These are phyloP conservation scores for Phaeosphaeria sp. DNA, from an alignment of 2,329 filamentous ascomycete species.

Conservation along the genomic window DNA sequence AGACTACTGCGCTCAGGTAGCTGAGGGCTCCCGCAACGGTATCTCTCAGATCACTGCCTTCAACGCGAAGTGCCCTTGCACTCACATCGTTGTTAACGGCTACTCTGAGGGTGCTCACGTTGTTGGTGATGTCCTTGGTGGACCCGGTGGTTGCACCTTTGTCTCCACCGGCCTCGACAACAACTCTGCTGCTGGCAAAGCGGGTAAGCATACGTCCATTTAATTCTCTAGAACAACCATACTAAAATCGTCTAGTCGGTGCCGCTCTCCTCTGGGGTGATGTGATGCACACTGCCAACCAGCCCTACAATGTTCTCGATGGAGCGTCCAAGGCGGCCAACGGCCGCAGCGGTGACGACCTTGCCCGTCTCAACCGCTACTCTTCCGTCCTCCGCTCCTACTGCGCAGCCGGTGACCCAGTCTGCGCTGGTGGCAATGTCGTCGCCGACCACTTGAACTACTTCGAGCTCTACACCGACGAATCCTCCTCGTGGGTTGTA, in stretches of 20 bases:
- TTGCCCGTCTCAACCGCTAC: conserved; percentile 28
- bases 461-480: conserved; percentile 43
- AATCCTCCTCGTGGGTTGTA: conserved; percentile 26
- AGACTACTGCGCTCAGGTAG: conserved; percentile 25
- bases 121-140: conserved; percentile 64
- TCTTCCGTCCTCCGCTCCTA: conserved; percentile 65
- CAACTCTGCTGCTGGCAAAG: conserved; percentile 25
- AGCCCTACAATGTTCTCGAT: conserved; percentile 30
- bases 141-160: conserved; percentile 38
- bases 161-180: conserved; percentile 21
- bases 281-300: conserved; percentile 27
- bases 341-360: conserved; percentile 15
- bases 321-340: conserved; percentile 18
- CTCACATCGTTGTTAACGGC: conserved; percentile 64
- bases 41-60: conserved; percentile 58
- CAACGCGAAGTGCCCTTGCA: conserved; percentile 60
- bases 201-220: conserved; percentile 17
- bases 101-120: conserved; percentile 68
- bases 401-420: conserved; percentile 66
- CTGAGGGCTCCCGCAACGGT: conserved; percentile 26
- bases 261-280: conserved; percentile 32
- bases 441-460: conserved; percentile 66
- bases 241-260: conserved; percentile 11
- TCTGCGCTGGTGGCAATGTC: conserved; percentile 67
- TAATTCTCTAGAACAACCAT: neutral